These are phyloP conservation scores for Euphorbia tirucalli DNA, from an alignment of 345 rosid genomes.

Conservation along the genomic window DNA sequence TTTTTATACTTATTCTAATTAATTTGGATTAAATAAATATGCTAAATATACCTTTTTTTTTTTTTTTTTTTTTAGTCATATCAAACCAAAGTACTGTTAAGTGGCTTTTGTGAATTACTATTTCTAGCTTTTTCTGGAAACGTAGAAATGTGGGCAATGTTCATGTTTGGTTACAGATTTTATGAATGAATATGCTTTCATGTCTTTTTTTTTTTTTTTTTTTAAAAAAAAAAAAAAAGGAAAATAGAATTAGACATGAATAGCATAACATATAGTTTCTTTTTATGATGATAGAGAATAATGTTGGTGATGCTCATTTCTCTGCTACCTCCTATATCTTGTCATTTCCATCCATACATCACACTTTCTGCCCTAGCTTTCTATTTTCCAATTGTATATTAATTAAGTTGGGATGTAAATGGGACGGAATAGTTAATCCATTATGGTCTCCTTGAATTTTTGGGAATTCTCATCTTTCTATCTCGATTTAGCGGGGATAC, in stretches of 20 bases:
- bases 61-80: constrained; percentile 22
- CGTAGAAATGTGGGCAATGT: neutral
- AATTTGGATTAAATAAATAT: too few relatives aligned
- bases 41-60: neutral
- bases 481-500: too few relatives aligned
- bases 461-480: too few relatives aligned
- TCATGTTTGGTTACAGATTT: neutral
- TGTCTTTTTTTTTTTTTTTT: too few relatives aligned
- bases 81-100: constrained; percentile 19
- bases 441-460: too few relatives aligned
- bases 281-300: constrained; percentile 4
- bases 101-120: neutral
- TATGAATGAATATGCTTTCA: constrained; percentile 11
- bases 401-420: too few relatives aligned
- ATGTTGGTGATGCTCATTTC: neutral
- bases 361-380: too few relatives aligned
- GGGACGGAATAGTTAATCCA: too few relatives aligned
- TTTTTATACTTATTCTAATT: too few relatives aligned
- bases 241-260: neutral
- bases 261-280: neutral
- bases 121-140: constrained; percentile 1
- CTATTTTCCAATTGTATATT: too few relatives aligned
- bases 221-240: neutral
- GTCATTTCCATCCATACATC: constrained; percentile 3
- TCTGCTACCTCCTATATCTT: neutral